Base-by-base conservation (phyloP, 2,329 filamentous ascomycete species). In the Ophiostoma fasciatum region DNA sequence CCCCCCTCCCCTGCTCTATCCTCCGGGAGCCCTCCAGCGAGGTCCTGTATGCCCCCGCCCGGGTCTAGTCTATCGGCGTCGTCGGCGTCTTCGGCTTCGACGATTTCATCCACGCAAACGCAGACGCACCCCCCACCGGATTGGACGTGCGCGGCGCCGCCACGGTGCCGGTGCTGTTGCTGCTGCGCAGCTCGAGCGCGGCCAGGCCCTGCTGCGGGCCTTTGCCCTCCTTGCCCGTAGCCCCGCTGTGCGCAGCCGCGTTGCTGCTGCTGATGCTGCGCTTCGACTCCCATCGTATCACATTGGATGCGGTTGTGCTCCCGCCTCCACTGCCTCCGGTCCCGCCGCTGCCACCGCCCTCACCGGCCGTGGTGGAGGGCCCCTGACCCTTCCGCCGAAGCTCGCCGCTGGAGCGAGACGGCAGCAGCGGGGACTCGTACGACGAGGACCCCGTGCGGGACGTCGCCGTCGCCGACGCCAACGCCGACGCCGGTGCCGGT, bases 91-190 rank as follows among this genome's bases (percentile, higher is more conserved):
- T 62, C 31, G 63, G 57, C 47, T 65, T 65, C 34, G 51, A 52
- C 14, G 66, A 58, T 32, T 81, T 88, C 63, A 94, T 78, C 87
- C 87, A 96, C 11, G 82, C 78, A 60, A 96, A 96, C 3, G 88
- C 88, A 40, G 83, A 90, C 12, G 82, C 88, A n/a, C 82, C 82
- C 8, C 88, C 88, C 14, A 94, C 72, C 0, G 90, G 88, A 51
- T 96, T 96, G 22, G 74, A 65, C 7, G 74, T 67, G 38, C 74
- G 69, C 13, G 71, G 39, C 2, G 33, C 17, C 13, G 36, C 26
- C 6, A 13, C 11, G 61, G n/a, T n/a, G 62, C 51, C 14, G 57
- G 49, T 28, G 60, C 53, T 26, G 54, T 49, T 49, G 36, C 55
- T 60, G 38, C 17, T 36, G 37, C 59, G 57, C 27, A 48, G 45